These are phyloP conservation scores for Ceratobasidium sp. DNA, from an alignment of 1,284 basidiomycete species.

Conservation along the genomic window DNA sequence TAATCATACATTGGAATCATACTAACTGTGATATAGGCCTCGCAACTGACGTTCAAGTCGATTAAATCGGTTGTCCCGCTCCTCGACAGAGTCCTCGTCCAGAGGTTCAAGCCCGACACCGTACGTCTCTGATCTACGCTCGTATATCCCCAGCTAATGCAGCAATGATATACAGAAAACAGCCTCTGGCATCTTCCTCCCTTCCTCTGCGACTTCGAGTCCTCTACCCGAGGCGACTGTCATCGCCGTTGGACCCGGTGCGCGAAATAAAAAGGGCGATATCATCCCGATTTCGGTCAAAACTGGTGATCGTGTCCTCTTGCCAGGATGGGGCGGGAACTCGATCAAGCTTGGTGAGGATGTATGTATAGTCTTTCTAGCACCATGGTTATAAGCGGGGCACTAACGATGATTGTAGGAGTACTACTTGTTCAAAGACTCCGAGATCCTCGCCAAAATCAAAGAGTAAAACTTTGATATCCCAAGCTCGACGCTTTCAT, in stretches of 20 bases:
- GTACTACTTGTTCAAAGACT: slow-evolving; percentile 95
- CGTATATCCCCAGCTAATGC: background rate
- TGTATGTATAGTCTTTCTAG: slow-evolving; percentile 68
- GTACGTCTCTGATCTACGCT: slow-evolving; percentile 63
- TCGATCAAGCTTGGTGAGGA: slow-evolving; percentile 98
- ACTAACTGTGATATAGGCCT: slow-evolving; percentile 50
- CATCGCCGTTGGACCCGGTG: slow-evolving; percentile 95
- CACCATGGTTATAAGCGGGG: no score
- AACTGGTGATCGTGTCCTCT: slow-evolving; percentile 91
- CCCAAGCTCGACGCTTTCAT: background rate
- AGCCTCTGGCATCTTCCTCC: slow-evolving; percentile 93
- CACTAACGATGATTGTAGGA: slow-evolving; percentile 70
- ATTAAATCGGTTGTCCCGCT: slow-evolving; percentile 94
- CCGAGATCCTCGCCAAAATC: slow-evolving; percentile 97
- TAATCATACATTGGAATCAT: background rate
- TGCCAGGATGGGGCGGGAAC: slow-evolving; percentile 97
- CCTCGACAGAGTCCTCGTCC: slow-evolving; percentile 96
- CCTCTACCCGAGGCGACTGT: slow-evolving; percentile 97
- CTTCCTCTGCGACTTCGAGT: slow-evolving; percentile 83
- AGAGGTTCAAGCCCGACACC: slow-evolving; percentile 95
- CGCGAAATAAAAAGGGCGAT: slow-evolving; percentile 87
- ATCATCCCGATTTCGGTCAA: slow-evolving; percentile 85
- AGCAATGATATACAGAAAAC: slow-evolving; percentile 80
- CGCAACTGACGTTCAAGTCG: slow-evolving; percentile 84
- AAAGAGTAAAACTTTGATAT: slow-evolving; percentile 74